Base-by-base conservation (phyloP, 441 rosid species). In the Syzygium malaccense region DNA sequence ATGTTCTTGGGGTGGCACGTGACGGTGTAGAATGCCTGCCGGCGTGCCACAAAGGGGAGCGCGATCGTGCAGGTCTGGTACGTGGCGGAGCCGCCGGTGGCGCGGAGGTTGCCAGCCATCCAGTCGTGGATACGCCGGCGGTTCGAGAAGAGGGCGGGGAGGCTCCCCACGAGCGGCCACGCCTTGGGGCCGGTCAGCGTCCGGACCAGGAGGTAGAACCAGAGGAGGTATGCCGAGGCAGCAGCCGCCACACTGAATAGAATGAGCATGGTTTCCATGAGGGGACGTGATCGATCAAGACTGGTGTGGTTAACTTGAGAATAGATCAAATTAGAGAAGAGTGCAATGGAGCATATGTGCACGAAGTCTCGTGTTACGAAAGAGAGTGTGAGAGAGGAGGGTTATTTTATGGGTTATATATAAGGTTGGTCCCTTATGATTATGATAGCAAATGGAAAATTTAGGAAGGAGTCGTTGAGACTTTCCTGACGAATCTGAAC, bases 1-100 rank as follows among this genome's bases (percentile, higher is more conserved):
- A 93, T 71, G 87, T 93, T 93, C 85, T 26, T 64, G 10, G 93
- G 93, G 62, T 92, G 90, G 41, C 88, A 32, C 9, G 91, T 91
- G 79, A 88, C 68, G 23, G 9, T 23, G 91, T 7, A 14, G 57
- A 88, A 14, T 58, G 79, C 60, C 66, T 26, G 37, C 86, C 86
- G 26, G 86, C 28, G 68, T 17, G 55, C 87, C 88, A 86, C 33
- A 49, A 85, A 85, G 12, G 87, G 87, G 87, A 85, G 58, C 30
- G 68, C 87, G n/a, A 85, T 23, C n/a, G 87, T 85, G 68, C 87
- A 86, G 28, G 89, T 85, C 86, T 85, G 86, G 85, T 87, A 87
- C 11, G 54, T 51, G 28, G 85, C 41, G 12, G 87, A 23, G 53
- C 89, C 89, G 1, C 75, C 54, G 14, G n/a, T 20, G 25, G 84